Evolutionary conservation across 108 stramenopile genomes (phyloP), one percentile per base, ranked within the genome.

Genomic region (Pseudonitzschia pungens): DNA sequence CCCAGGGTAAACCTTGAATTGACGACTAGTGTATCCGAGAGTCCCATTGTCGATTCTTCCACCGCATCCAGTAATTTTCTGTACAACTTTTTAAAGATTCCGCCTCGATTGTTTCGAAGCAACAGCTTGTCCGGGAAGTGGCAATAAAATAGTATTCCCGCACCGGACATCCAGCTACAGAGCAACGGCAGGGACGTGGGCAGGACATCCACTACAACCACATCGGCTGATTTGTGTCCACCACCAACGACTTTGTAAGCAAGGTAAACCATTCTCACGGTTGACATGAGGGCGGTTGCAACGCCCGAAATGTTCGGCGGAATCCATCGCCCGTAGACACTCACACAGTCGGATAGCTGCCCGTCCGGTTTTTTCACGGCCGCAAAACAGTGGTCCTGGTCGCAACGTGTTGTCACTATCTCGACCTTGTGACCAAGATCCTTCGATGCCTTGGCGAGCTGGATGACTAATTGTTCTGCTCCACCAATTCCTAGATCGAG

Each of bases 111-210:
- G 51, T 43, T 83, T 78, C 80, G 73, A 60, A 92, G 88, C 48
- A 99, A 83, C 28, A 98, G 84, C 77, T 98, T 95, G 74, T 99
- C 99, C 0, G 99, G 99, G 77, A 98, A 99, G 81, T 99, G 99
- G 81, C 99, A 99, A 77, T 99, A 99, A 77, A 96, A 99, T 24
- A 98, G 68, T 3, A 96, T 89, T 0, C 86, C 80, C 12, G 84
- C 80, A 27, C 65, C 69, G 2, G 79, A 75, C 74, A 84, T 63
- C 50, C 74, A 83, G 54, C 22, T 86, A 62, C 78, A 87, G 81
- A 88, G 84, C 72, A 84, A 84, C 11, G 84, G 84, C 41, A 99
- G 57, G 4, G 95, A 91, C 27, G 95, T 89, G 32, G 98, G 98
- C 51, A 99, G 70, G 21, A 95, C 96, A 70, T 96, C 96, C 41